Base-by-base conservation (phyloP, 1,284 basidiomycete genomes). In the Rhodotorula mucilaginosa region DNA sequence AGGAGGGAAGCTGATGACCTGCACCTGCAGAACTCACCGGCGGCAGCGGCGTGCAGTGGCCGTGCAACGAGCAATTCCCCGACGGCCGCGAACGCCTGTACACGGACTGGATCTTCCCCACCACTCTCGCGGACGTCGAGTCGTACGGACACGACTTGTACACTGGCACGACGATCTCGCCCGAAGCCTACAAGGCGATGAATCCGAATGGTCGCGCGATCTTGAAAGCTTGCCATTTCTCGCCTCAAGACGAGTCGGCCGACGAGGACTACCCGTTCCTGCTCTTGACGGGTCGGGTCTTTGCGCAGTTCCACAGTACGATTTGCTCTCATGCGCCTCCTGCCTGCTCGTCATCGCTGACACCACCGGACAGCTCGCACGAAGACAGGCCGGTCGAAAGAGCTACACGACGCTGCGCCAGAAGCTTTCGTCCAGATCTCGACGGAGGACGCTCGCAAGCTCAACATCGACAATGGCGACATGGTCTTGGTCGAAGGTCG, bases 31-130 rank as follows among this genome's bases (percentile, higher is more conserved):
- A 67, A 34, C 65, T 67, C 31, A 67, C 52, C 52, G 65, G 59
- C 51, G 65, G 59, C 16, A 61, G 59, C 51, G 65, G 65, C 65
- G 34, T 67, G 18, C 65, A 67, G 44, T 67, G 65, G 65, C 65
- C 65, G 6, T 67, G 65, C 59, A 67, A 67, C 59, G 65, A 67
- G 46, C 29, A 56, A 52, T 23, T 48, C 46, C 65, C 65, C 3
- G 52, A 61, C 59, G 65, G 65, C 51, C 56, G 48, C 12, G 60
- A 61, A 54, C 59, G 65, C 15, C 65, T 67, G 26, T 67, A 67
- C 65, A 61, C 58, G 21, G 65, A 67, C 46, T 29, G 13, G 13
- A 23, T 34, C 6, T 67, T 67, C 65, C 59, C 59, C 13, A 67
- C 65, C 29, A 39, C 60, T 13, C 19, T 46, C 59, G 65, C 46